phyloP scores from a whole-genome alignment of 805 yeast genomes.

The Candida ipomoeae region DNA sequence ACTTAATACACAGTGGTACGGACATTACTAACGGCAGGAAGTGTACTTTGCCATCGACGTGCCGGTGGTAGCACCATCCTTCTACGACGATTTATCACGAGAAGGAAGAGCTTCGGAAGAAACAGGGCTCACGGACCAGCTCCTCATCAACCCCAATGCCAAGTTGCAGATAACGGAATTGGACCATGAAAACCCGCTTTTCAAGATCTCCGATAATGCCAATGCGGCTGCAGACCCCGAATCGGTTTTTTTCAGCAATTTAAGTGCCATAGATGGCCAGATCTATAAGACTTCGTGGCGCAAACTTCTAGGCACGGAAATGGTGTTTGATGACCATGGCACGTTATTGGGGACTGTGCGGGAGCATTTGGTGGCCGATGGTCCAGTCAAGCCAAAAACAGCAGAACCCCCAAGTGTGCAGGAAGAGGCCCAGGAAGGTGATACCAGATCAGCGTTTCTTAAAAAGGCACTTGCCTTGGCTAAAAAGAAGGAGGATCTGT shows the following conservation, averaged over 20 bases:
- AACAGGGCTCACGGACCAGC: conserved; percentile 16
- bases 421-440: conserved; percentile 15
- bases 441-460: conserved; percentile 19
- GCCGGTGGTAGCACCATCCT: conserved; percentile 19
- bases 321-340: conserved; percentile 41
- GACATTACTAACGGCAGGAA: conserved; percentile 19
- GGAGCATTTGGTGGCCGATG: conserved; percentile 35
- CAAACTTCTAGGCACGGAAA: conserved; percentile 71
- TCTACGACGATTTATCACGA: conserved; percentile 14
- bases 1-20: not conserved
- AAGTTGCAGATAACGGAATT: conserved; percentile 37
- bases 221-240: conserved; percentile 18
- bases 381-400: conserved; percentile 16
- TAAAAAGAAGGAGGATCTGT: not conserved
- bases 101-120: conserved; percentile 5
- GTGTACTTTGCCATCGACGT: conserved; percentile 23
- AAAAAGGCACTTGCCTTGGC: conserved; percentile 20
- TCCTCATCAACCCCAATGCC: conserved; percentile 38
- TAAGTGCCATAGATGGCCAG: conserved; percentile 38
- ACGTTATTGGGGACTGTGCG: conserved; percentile 36
- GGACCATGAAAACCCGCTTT: conserved; percentile 30
- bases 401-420: conserved; percentile 15
- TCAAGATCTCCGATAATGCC: conserved; percentile 34
- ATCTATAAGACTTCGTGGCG: conserved; percentile 76
- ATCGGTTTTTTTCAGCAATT: conserved; percentile 20